Evolutionary conservation across 1,284 basidiomycete genomes (phyloP), one percentile per base, ranked within the genome.

Genomic region (Naganishia cerealis): DNA sequence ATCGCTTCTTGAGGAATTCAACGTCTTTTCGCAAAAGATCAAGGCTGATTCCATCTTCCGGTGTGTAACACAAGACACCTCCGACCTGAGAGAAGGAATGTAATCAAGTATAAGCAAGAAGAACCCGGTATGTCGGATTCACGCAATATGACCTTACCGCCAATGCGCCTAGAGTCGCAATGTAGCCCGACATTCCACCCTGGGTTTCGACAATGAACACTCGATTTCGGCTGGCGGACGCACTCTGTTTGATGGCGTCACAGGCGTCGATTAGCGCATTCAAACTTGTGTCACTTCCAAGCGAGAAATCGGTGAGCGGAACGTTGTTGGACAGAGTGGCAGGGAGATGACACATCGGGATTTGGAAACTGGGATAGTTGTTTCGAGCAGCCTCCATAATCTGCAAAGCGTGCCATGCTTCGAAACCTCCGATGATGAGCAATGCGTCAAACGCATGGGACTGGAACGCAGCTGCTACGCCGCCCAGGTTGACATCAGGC

Each of bases 181-280:
- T 87, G 80, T 96, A 98, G 12, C 96, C 95, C 78, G 92, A 96
- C 81, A 89, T 89, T 42, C 95, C 95, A 66, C 96, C 95, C 80
- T 99, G 96, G 0, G 94, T 97, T 82, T 99, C 94, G 33, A 99
- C 92, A 1, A 99, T 90, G 78, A 99, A 99, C 66, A 97, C 94
- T 57, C 95, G 84, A 80, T 98, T 95, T 72, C 95, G 83, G 75
- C 91, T 94, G 7, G 95, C 95, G 61, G 90, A 91, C 6, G 96
- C 95, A 75, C 91, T 94, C 84, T 99, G 96, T 83, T 94, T 96
- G 82, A 99, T 96, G 39, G 94, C 89, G 81, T 99, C 96, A 77
- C 94, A 98, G 3, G 96, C 94, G 70, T 93, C 90, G 46, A 98
- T 93, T n/a, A 99, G 85, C 1, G 94, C 93, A 77, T 98, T 98